These are phyloP conservation scores for Eremomyces bilateralis DNA, from an alignment of 495 filamentous ascomycete genomes.

Conservation along the genomic window DNA sequence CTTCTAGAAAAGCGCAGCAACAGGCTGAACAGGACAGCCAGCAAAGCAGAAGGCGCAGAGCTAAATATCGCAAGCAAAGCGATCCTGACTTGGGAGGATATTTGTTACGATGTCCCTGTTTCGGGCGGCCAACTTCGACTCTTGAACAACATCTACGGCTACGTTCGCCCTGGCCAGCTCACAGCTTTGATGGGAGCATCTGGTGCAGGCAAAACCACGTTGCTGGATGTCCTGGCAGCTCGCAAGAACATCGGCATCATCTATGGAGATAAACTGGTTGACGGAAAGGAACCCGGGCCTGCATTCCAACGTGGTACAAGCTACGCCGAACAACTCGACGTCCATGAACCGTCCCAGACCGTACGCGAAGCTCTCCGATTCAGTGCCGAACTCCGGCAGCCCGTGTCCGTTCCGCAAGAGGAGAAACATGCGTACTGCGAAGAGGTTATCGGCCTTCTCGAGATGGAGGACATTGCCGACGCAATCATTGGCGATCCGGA, in stretches of 20 bases:
- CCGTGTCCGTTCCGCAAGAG: constrained; percentile 37
- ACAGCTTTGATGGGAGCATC: constrained; percentile 72
- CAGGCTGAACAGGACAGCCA: constrained; percentile 25
- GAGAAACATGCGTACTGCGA: constrained; percentile 77
- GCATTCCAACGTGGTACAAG: constrained; percentile 62
- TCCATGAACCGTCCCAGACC: constrained; percentile 56
- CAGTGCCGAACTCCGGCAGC: constrained; percentile 62
- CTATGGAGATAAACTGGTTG: constrained; percentile 49
- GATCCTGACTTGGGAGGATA: constrained; percentile 28
- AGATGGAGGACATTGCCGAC: constrained; percentile 68
- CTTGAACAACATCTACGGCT: constrained; percentile 52
- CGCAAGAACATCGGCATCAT: constrained; percentile 66
- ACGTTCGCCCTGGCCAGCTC: constrained; percentile 55
- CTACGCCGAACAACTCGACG: constrained; percentile 68
- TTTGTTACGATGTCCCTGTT: constrained; percentile 46
- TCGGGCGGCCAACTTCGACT: constrained; percentile 43
- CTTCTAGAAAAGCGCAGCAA: constrained; percentile 33
- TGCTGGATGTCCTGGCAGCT: constrained; percentile 55
- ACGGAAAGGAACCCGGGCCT: constrained; percentile 40
- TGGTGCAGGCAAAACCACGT: constrained; percentile 71
- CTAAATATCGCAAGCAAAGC: constrained; percentile 44
- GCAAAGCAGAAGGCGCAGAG: constrained; percentile 26
- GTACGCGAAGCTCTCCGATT: constrained; percentile 73
- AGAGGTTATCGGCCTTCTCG: constrained; percentile 54
- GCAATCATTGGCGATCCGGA: constrained; percentile 62